phyloP scores from a whole-genome alignment of 768 basidiomycete genomes.

The Lactarius sp. region DNA sequence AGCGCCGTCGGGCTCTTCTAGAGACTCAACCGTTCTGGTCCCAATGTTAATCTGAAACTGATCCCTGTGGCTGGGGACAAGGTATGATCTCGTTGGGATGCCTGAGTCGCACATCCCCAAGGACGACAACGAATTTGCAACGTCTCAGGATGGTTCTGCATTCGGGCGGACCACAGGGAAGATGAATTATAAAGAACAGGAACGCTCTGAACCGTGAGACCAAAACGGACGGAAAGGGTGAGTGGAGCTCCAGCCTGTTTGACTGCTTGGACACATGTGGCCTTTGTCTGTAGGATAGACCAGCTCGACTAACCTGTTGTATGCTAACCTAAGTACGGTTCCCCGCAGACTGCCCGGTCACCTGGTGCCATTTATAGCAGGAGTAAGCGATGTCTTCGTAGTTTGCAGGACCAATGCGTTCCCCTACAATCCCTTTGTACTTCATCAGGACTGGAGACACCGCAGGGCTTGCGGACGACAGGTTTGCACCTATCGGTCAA shows the following conservation, averaged over 20 bases:
- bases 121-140: no score
- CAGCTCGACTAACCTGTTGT: slow-evolving; percentile 10
- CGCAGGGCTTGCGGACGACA: no score
- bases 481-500: no score
- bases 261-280: slow-evolving; percentile 21
- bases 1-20: no score
- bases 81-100: no score
- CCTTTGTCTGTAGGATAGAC: background rate
- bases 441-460: no score
- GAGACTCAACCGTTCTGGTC: no score
- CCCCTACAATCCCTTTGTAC: slow-evolving; percentile 29
- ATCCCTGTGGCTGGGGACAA: no score
- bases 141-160: no score
- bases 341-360: slow-evolving; percentile 33
- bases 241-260: slow-evolving; percentile 31
- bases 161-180: no score
- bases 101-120: no score
- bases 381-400: slow-evolving; percentile 38
- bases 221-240: background rate
- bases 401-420: slow-evolving; percentile 34
- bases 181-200: background rate
- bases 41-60: no score
- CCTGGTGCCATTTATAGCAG: slow-evolving; percentile 37
- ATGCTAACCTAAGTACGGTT: background rate
- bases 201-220: slow-evolving; percentile 29